Conservation (phyloP, 1,284 basidiomycete species). For the Cystobasidiaceae sp. region DNA sequence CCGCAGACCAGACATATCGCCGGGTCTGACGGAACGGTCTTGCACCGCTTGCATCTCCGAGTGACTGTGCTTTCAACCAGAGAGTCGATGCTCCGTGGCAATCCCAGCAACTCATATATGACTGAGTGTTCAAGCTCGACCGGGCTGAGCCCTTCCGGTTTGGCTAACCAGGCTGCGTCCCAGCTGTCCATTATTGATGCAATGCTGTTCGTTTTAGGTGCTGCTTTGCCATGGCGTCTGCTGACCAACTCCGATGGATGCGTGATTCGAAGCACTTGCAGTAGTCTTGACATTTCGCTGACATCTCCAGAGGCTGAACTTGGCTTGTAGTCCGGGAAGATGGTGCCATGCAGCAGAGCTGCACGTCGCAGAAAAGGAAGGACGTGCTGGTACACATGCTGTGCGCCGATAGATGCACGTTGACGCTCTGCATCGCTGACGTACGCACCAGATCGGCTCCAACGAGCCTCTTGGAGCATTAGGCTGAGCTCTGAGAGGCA, state of each 20-base stretch:
- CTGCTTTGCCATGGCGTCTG: conserved; percentile 14
- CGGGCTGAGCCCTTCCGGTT: conserved; percentile 47
- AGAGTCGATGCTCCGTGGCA: conserved; percentile 77
- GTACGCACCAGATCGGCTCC: conserved; percentile 19
- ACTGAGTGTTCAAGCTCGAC: conserved; percentile 70
- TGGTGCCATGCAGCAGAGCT: conserved; percentile 73
- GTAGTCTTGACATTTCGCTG: conserved; percentile 70
- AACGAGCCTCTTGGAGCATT: conserved; percentile 2
- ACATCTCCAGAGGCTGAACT: conserved; percentile 51
- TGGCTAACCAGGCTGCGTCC: conserved; percentile 37
- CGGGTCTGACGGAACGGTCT: conserved; percentile 72
- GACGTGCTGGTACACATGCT: conserved; percentile 21
- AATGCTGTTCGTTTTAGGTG: not conserved
- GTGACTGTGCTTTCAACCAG: conserved; percentile 68
- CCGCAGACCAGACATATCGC: conserved; percentile 93
- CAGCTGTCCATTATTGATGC: conserved; percentile 18
- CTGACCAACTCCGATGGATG: conserved; percentile 53
- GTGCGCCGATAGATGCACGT: not conserved
- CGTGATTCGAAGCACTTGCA: conserved; percentile 71
- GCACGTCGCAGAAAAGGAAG: conserved; percentile 88
- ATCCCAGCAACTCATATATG: conserved; percentile 73
- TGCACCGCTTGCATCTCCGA: conserved; percentile 68
- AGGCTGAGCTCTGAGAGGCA: conserved; percentile 16
- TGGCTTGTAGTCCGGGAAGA: conserved; percentile 60
- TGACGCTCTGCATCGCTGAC: not conserved